phyloP scores from a whole-genome alignment of 148 eudicot species.

The Limonium bicolor region DNA sequence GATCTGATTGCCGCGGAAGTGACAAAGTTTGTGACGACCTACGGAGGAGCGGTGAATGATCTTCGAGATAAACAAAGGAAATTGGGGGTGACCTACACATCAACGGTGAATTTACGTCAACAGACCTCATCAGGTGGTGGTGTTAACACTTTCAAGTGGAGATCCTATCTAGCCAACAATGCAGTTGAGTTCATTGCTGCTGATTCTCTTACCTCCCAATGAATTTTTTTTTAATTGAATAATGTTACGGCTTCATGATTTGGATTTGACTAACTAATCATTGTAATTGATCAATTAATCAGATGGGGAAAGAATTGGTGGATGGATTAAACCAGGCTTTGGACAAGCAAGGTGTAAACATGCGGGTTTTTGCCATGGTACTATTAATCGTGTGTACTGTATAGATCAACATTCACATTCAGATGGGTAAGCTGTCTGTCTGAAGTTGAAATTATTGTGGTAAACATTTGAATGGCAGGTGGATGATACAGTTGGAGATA shows the following conservation, averaged over 20 bases:
- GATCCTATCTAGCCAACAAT: slow-evolving; percentile 14
- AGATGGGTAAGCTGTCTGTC: too few relatives aligned
- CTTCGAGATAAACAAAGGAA: slow-evolving; percentile 4
- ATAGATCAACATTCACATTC: too few relatives aligned
- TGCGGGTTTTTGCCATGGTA: slow-evolving; percentile 30
- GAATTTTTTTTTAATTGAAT: too few relatives aligned
- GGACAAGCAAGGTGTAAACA: slow-evolving; percentile 11
- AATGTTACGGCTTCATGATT: too few relatives aligned
- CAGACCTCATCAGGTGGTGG: slow-evolving; percentile 5
- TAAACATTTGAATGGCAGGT: slow-evolving; percentile 58
- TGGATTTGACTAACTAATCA: too few relatives aligned
- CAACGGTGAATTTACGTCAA: slow-evolving; percentile 20
- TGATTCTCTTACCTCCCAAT: too few relatives aligned
- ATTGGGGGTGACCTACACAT: slow-evolving; percentile 33
- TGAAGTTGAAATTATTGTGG: too few relatives aligned
- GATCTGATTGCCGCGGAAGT: slow-evolving; percentile 28
- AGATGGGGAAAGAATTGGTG: slow-evolving; percentile 28
- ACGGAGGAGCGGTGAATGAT: slow-evolving; percentile 6
- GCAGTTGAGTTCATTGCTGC: slow-evolving; percentile 33
- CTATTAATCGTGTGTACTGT: slow-evolving; percentile 5
- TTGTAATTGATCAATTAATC: slow-evolving; percentile 3
- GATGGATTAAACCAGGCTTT: slow-evolving; percentile 21
- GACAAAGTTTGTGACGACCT: slow-evolving; percentile 17
- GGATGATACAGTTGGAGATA: slow-evolving; percentile 56
- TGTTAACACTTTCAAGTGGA: slow-evolving; percentile 31